Percentiles rank a stretch among this genome's conserved stretches.
Conservation (phyloP, 345 rosid genomes). For the Moricandia arvensis region DNA sequence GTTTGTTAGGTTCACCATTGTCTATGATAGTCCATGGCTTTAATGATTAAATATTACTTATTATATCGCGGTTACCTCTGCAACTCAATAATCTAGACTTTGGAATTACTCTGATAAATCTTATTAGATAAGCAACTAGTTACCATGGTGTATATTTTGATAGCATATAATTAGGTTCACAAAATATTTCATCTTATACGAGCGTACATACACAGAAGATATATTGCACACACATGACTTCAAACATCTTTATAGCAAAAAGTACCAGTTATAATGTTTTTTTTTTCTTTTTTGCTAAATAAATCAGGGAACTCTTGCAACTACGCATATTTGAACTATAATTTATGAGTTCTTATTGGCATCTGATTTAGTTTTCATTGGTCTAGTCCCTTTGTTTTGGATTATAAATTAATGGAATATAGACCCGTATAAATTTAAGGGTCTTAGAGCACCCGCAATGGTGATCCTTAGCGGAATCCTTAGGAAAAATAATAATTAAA, state of each 20-base stretch:
- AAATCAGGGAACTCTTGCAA: no score
- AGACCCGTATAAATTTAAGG: not conserved
- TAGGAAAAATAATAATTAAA: no score
- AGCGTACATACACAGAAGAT: not conserved
- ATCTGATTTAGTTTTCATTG: no score
- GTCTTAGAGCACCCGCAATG: no score
- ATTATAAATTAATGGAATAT: not conserved
- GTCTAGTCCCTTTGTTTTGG: not conserved
- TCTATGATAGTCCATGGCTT: slow-evolving; percentile 5
- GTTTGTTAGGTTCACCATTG: slow-evolving; percentile 4
- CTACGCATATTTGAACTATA: no score
- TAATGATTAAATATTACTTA: not conserved
- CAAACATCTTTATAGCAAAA: not conserved
- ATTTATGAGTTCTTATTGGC: no score
- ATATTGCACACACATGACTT: not conserved
- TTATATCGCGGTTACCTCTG: not conserved
- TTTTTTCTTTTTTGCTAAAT: no score
- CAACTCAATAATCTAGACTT: not conserved
- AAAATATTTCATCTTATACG: not conserved
- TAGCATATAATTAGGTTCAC: not conserved
- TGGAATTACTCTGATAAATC: not conserved
- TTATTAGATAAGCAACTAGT: not conserved
- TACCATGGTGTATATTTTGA: not conserved
- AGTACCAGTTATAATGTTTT: no score
- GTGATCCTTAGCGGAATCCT: no score